A percentile compares a stretch with the other conserved stretches of the same genome.
phyloP scores from a whole-genome alignment of 148 eudicot species.

The Simmondsia chinensis region DNA sequence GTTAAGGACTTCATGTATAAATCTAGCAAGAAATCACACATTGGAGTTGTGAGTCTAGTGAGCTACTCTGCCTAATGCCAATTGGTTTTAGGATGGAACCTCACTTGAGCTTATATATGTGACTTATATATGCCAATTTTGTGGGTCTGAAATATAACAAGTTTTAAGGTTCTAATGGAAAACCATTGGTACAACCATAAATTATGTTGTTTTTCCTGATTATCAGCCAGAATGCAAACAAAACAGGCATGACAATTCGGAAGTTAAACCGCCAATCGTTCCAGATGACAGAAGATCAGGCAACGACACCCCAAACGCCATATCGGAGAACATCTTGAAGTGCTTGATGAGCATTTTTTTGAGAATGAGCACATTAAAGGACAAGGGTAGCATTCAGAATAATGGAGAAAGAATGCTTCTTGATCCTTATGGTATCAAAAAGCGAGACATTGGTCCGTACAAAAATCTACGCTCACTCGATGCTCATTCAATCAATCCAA shows the following conservation, averaged over 20 bases:
- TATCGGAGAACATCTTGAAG: slow-evolving; percentile 49
- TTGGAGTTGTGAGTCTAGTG: too few relatives aligned
- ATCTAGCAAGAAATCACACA: too few relatives aligned
- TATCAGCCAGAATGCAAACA: slow-evolving; percentile 39
- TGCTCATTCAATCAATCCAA: slow-evolving; percentile 35
- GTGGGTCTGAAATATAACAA: neutral
- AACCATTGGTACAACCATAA: slow-evolving; percentile 2
- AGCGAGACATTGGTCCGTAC: slow-evolving; percentile 59
- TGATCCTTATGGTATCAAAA: slow-evolving; percentile 53
- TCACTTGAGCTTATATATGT: too few relatives aligned
- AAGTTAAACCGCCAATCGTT: slow-evolving; percentile 10
- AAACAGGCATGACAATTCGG: slow-evolving; percentile 18
- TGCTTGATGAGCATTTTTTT: slow-evolving; percentile 47
- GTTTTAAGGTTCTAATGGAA: neutral
- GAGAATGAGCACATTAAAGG: slow-evolving; percentile 40
- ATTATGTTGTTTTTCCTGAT: slow-evolving; percentile 12
- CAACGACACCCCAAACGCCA: slow-evolving; percentile 43
- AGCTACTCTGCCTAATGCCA: too few relatives aligned
- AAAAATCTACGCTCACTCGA: slow-evolving; percentile 36
- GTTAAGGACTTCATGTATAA: too few relatives aligned
- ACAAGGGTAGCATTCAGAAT: slow-evolving; percentile 18
- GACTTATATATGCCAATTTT: too few relatives aligned
- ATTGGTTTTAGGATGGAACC: too few relatives aligned
- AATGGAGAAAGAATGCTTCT: slow-evolving; percentile 22
- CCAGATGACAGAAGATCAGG: slow-evolving; percentile 21